Conservation (phyloP, 2,329 filamentous ascomycete species). For the Hyphodiscus sp. region DNA sequence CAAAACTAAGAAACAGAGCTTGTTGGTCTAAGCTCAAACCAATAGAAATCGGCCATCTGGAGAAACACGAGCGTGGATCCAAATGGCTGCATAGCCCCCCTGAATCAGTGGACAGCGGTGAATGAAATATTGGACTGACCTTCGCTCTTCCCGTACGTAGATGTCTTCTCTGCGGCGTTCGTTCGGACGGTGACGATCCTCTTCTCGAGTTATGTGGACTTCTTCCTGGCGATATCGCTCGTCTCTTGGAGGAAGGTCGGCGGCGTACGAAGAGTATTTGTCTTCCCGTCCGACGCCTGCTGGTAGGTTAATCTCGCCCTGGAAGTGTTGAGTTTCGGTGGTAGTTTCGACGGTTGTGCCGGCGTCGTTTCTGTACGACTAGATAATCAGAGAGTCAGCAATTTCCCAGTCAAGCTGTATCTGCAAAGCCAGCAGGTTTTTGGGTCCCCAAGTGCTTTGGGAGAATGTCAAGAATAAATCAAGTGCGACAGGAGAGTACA, state of each 20-base stretch:
- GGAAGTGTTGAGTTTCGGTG: slow-evolving; percentile 64
- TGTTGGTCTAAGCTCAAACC: background rate
- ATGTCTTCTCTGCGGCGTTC: slow-evolving; percentile 45
- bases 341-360: slow-evolving; percentile 42
- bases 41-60: background rate
- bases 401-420: too few relatives aligned
- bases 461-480: too few relatives aligned
- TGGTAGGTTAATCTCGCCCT: slow-evolving; percentile 75
- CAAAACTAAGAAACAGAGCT: slow-evolving; percentile 21
- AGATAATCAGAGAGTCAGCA: too few relatives aligned
- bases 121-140: slow-evolving; percentile 37
- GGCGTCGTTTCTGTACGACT: slow-evolving; percentile 72
- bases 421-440: too few relatives aligned
- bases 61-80: background rate
- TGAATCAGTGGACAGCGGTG: background rate
- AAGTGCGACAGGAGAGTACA: too few relatives aligned
- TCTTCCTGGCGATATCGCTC: slow-evolving; percentile 64
- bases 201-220: slow-evolving; percentile 71
- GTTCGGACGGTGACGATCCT: slow-evolving; percentile 67
- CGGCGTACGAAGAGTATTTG: slow-evolving; percentile 72
- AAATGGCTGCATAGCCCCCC: background rate
- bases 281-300: slow-evolving; percentile 96
- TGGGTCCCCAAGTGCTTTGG: too few relatives aligned
- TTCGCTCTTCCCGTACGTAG: slow-evolving; percentile 46
- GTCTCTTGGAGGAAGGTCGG: slow-evolving; percentile 57